phyloP scores from a whole-genome alignment of 148 eudicot species.

The Silene latifolia region DNA sequence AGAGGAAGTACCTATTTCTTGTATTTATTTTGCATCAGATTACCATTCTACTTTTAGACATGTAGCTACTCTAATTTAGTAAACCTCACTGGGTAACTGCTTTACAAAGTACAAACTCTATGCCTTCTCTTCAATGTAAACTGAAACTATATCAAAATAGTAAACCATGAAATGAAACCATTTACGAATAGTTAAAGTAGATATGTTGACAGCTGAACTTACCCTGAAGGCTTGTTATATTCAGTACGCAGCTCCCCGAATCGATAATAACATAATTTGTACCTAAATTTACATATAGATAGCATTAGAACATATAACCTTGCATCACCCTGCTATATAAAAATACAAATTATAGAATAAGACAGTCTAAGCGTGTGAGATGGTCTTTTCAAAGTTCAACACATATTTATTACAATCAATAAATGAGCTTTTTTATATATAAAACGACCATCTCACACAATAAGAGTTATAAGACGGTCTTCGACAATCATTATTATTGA shows the following conservation, averaged over 20 bases:
- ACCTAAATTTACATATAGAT: conserved; percentile 50
- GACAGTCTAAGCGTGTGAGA: too few relatives aligned
- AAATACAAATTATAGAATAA: too few relatives aligned
- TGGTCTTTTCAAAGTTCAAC: too few relatives aligned
- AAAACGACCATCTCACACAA: too few relatives aligned
- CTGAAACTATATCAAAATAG: not conserved
- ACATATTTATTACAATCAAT: too few relatives aligned
- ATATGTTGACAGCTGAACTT: conserved; percentile 26
- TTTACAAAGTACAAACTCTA: not conserved
- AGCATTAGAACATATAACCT: conserved; percentile 13
- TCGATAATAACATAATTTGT: conserved; percentile 88
- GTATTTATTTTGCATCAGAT: not conserved
- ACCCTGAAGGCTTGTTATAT: conserved; percentile 96
- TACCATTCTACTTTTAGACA: not conserved
- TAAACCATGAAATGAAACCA: not conserved
- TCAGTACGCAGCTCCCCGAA: conserved; percentile 97
- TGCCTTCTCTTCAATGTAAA: not conserved
- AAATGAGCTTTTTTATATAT: too few relatives aligned
- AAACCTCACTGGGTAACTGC: not conserved
- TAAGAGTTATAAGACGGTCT: too few relatives aligned
- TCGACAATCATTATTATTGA: not conserved
- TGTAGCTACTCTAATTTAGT: not conserved
- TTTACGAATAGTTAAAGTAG: not conserved
- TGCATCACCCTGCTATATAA: not conserved
- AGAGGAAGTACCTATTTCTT: not conserved